Base-by-base conservation (phyloP, 75 land plant genomes). In the Adiantum capillusveneris region DNA sequence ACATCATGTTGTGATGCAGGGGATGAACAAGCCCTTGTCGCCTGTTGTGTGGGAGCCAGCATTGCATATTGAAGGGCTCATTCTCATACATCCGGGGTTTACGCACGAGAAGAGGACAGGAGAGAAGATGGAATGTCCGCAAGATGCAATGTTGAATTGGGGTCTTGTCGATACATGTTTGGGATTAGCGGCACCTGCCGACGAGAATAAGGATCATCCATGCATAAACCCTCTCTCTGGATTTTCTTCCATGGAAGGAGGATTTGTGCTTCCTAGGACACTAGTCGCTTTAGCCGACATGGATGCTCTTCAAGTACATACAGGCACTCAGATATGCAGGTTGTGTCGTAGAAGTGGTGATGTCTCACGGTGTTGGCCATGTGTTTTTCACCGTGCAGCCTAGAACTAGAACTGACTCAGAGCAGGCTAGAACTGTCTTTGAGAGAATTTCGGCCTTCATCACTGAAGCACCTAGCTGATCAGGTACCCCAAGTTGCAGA, bases 31-130 rank as follows among this genome's bases (percentile, higher is more conserved):
- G 37, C 37, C 37, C 3, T 34, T 5, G 7, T 34, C 37, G 9
- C 7, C 9, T 9, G 37, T 9, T 9, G 3, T 9, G 9, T 34
- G 37, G 37, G 53, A 37, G 19, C 16, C 26, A 0, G 26, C 16
- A 0, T 44, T 67, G 39, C 11, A 1, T 2, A 0, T 60, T 2
- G 36, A 11, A 2, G 71, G 71, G 5, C 31, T 58, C 14, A 67
- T 67, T 6, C 63, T 58, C 1, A 48, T 67, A n/a, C 50, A 44
- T n/a, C 71, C 71, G 1, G 51, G 63, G 27, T 60, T 68, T 50
- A 24, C 30, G 22, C 30, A 27, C 5, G 50, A 57, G 13, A 41
- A 6, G 5, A 43, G 61, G 25, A 53, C 25, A 6, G 27, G 31
- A 6, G 60, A 21, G 42, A n/a, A 58, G 24, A 1, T 58, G 6